Percentiles rank a stretch among this genome's conserved stretches.
These are phyloP conservation scores for Nannochloropsis salina DNA, from an alignment of 108 stramenopile species.

Conservation along the genomic window DNA sequence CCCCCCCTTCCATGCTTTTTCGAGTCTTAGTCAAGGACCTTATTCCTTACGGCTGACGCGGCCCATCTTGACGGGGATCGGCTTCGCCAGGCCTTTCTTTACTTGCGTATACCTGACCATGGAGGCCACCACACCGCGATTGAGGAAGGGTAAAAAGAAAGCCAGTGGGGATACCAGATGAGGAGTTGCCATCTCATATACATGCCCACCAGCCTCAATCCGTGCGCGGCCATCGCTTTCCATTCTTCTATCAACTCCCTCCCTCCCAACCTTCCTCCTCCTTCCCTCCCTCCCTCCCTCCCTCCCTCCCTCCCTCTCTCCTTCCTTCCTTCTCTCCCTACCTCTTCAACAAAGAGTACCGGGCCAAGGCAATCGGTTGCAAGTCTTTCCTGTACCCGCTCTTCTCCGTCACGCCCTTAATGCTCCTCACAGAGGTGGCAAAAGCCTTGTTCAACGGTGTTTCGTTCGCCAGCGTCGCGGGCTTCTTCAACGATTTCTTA, in stretches of 20 bases:
- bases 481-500: background rate
- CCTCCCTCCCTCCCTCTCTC: background rate
- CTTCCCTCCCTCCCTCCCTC: too few relatives aligned
- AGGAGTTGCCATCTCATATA: too few relatives aligned
- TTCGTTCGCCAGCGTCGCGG: background rate
- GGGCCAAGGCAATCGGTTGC: background rate
- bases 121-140: too few relatives aligned
- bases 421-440: background rate
- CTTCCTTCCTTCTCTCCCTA: background rate
- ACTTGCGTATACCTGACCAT: background rate
- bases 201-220: too few relatives aligned
- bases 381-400: background rate
- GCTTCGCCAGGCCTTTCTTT: constrained; percentile 4
- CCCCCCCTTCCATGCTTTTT: background rate
- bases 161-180: too few relatives aligned
- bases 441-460: background rate
- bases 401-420: background rate
- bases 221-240: too few relatives aligned
- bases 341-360: background rate
- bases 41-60: background rate
- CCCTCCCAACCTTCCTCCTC: too few relatives aligned
- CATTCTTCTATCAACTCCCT: too few relatives aligned
- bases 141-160: too few relatives aligned
- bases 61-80: constrained; percentile 3
- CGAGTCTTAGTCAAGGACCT: background rate